These are phyloP conservation scores for Darksidea phi DNA, from an alignment of 495 filamentous ascomycete species.

Conservation along the genomic window DNA sequence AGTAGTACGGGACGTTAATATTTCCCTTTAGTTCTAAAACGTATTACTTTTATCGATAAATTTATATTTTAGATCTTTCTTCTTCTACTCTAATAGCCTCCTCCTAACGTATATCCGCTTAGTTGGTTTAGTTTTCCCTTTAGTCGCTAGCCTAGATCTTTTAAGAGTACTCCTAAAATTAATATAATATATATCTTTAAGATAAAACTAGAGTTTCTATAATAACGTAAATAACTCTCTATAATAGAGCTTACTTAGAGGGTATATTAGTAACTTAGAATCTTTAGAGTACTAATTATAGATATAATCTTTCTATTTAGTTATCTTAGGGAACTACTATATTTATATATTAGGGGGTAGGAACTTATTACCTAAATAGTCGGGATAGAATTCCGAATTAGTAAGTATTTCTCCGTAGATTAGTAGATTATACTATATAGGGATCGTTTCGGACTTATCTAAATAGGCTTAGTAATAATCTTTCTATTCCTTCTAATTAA, in stretches of 20 bases:
- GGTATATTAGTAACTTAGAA: constrained; percentile 10
- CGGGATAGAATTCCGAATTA: constrained; percentile 5
- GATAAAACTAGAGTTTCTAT: constrained; percentile 6
- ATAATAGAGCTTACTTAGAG: constrained; percentile 14
- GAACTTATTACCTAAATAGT: constrained; percentile 14
- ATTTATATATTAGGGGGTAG: constrained; percentile 8
- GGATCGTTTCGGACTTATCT: constrained; percentile 13
- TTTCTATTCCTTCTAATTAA: constrained; percentile 8
- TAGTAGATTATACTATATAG: neutral
- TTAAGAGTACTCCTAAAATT: constrained; percentile 13
- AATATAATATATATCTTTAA: constrained; percentile 9
- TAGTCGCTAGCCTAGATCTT: constrained; percentile 6
- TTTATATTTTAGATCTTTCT: too few relatives aligned
- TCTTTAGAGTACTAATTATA: constrained; percentile 16
- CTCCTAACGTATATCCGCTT: neutral
- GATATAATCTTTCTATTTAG: constrained; percentile 14
- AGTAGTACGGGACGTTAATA: too few relatives aligned
- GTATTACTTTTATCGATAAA: too few relatives aligned
- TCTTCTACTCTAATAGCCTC: too few relatives aligned
- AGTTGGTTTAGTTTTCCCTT: constrained; percentile 9
- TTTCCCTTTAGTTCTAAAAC: too few relatives aligned
- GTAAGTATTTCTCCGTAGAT: constrained; percentile 12
- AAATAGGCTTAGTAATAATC: constrained; percentile 10
- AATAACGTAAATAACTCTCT: constrained; percentile 16
- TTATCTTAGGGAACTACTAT: constrained; percentile 2